Conservation (phyloP, 148 eudicot genomes). For the Tetragonia tetragonoides region DNA sequence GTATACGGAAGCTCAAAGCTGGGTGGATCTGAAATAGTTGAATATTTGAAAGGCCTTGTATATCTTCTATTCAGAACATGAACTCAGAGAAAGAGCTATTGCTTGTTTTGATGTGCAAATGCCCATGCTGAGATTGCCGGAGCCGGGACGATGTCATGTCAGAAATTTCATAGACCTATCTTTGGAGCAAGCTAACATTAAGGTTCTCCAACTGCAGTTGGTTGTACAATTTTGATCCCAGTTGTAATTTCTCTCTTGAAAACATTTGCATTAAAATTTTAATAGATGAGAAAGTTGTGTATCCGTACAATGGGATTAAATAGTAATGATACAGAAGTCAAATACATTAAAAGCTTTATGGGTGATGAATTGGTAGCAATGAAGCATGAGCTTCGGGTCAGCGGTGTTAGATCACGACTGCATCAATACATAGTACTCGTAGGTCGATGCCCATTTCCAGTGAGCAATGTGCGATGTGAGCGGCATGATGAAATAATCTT, state of each 20-base stretch:
- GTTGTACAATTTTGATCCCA: background rate
- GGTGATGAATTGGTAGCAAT: too few species aligned
- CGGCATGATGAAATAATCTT: background rate
- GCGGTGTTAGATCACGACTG: too few species aligned
- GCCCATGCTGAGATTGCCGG: background rate
- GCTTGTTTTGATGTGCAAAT: background rate
- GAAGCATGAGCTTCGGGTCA: too few species aligned
- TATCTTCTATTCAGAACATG: constrained; percentile 81
- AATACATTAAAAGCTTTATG: too few species aligned
- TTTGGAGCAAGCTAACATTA: background rate
- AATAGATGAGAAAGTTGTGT: too few species aligned
- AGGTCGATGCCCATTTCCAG: background rate
- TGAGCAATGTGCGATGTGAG: background rate
- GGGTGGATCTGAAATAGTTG: constrained; percentile 89
- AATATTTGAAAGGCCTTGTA: constrained; percentile 78
- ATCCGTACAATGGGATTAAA: too few species aligned
- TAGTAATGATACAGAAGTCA: too few species aligned
- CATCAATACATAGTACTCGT: background rate
- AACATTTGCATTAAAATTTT: too few species aligned
- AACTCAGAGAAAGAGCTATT: background rate
- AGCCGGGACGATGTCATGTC: background rate
- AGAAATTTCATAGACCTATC: background rate
- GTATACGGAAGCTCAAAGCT: constrained; percentile 96
- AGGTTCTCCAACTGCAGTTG: background rate
- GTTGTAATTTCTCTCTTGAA: background rate